phyloP scores from a whole-genome alignment of 2,329 filamentous ascomycete genomes.

The Sclerotiophoma versabilis region DNA sequence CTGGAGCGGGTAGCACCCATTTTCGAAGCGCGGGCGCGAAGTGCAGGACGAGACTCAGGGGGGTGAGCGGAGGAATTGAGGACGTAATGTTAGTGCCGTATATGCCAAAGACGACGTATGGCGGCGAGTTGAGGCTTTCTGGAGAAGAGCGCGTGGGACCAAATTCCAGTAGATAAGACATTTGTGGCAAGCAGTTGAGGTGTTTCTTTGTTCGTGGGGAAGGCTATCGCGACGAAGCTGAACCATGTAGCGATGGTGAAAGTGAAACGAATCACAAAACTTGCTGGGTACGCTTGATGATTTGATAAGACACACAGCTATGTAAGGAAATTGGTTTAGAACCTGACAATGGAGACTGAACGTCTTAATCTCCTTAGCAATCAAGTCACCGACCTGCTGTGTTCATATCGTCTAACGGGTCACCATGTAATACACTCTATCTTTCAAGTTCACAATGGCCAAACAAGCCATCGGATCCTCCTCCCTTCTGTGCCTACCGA shows the following conservation, averaged over 20 bases:
- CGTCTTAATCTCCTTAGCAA: not conserved
- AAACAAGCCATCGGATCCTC: not conserved
- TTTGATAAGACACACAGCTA: not conserved
- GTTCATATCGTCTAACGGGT: not conserved
- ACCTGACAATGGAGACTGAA: not conserved
- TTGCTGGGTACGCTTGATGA: no score
- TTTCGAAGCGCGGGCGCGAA: conserved; percentile 28
- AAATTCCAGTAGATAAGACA: conserved; percentile 37
- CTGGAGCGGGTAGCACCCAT: conserved; percentile 27
- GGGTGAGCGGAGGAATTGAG: conserved; percentile 28
- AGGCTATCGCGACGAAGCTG: no score
- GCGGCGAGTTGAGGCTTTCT: conserved; percentile 16
- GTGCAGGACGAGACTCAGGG: conserved; percentile 28
- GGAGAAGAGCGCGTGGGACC: conserved; percentile 18
- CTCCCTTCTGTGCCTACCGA: not conserved
- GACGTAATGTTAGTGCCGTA: conserved; percentile 17
- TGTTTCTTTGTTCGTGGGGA: no score
- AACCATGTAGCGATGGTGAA: not conserved
- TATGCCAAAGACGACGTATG: conserved; percentile 35
- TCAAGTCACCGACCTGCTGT: not conserved
- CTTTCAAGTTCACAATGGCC: not conserved
- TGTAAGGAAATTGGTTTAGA: no score
- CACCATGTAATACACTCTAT: no score
- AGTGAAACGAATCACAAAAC: no score
- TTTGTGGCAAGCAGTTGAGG: conserved; percentile 1